Evolutionary conservation across 306 rosid species (phyloP).

Genomic region (Cyamopsis tetragonoloba): DNA sequence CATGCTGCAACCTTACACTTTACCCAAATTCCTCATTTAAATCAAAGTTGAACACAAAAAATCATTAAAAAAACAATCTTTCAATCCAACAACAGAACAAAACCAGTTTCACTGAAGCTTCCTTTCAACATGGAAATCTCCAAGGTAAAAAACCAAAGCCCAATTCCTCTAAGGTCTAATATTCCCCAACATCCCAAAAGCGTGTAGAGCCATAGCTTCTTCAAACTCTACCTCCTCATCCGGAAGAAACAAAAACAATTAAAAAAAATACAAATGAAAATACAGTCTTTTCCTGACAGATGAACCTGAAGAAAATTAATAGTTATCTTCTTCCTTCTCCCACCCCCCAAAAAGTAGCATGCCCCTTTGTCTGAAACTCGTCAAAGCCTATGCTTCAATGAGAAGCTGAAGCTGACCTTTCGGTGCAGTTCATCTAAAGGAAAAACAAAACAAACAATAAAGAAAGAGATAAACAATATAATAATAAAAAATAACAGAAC

Average conservation of each 20-base stretch:
- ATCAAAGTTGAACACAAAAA: constrained; percentile 11
- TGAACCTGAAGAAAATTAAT: constrained; percentile 18
- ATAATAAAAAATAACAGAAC: neutral
- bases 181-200: constrained; percentile 27
- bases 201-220: constrained; percentile 30
- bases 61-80: neutral
- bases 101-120: constrained; percentile 27
- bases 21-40: constrained; percentile 58
- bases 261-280: neutral
- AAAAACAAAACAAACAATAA: constrained; percentile 18
- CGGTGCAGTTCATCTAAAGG: constrained; percentile 35
- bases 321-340: neutral
- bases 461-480: constrained; percentile 10
- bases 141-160: constrained; percentile 26
- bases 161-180: constrained; percentile 13
- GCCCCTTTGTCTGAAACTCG: constrained; percentile 24
- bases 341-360: constrained; percentile 7
- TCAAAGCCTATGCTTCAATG: constrained; percentile 49
- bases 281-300: constrained; percentile 12
- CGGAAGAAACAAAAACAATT: constrained; percentile 12
- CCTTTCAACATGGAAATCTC: constrained; percentile 25
- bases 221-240: constrained; percentile 15
- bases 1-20: constrained; percentile 76
- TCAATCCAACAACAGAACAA: constrained; percentile 18
- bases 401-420: constrained; percentile 64